Base-by-base conservation (phyloP, 1,139 yeast genomes). In the Blastobotrys illinoisensis region DNA sequence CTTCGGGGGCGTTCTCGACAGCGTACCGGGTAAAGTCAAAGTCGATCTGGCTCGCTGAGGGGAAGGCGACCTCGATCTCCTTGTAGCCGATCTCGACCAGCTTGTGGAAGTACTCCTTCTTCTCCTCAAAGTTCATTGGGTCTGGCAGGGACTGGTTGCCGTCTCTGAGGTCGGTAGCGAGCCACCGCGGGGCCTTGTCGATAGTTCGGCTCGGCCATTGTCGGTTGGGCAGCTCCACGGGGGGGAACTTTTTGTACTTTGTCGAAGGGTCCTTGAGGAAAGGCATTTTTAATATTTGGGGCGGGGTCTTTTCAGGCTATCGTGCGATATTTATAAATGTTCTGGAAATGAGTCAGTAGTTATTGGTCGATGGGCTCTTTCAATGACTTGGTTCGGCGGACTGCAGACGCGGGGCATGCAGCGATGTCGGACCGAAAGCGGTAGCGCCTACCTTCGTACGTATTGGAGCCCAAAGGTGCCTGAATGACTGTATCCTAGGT, bases 141-240 rank as follows among this genome's bases (percentile, higher is more conserved):
- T 93, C 98, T 9, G 98, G 98, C 62, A 93, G 79, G 9, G 97
- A 88, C 74, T 93, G 98, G 75, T 93, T 93, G 55, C 99, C 99
- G 70, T 93, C 99, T 71, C 98, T 81, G 65, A 93, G 79, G 70
- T 93, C 98, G 1, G 98, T 93, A 7, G 97, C 87, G 54, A 93
- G 80, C 98, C 98, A 93, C 70, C 98, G 79, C 55, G 99, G 98
- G 2, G 97, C 86, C 69, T 84, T 84, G 52, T 81, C 80, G 62
- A 93, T 78, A 44, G 83, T 74, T 54, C 81, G 83, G 58, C 80
- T 74, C 9, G 99, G 99, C 99, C 99, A 93, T 60, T 83, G 81
- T 63, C 99, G 82, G 65, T 86, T 80, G 23, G 88, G 83, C 60
- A 91, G 76, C 49, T 83, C 71, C 49, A 91, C 75, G 2, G 85